These are phyloP conservation scores for Colletotrichum zoysiae DNA, from an alignment of 2,329 filamentous ascomycete genomes.

Conservation along the genomic window DNA sequence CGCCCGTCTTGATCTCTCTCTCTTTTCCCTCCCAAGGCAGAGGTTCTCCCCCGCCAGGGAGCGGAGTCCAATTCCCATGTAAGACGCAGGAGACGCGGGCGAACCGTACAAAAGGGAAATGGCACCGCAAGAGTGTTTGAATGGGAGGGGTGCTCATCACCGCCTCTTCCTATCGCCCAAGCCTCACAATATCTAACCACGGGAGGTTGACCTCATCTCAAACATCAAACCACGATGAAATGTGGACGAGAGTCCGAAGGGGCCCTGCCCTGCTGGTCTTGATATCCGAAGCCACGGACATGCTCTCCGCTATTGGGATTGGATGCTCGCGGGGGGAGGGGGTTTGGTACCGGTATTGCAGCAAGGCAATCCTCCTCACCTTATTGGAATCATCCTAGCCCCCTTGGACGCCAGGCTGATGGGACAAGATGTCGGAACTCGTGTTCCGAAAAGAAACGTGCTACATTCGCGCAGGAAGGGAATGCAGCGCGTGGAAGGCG, in stretches of 20 bases:
- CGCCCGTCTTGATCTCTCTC: conserved; percentile 19
- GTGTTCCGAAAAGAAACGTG: conserved; percentile 26
- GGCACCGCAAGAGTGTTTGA: not conserved
- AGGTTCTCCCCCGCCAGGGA: conserved; percentile 12
- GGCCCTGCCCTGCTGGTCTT: not conserved
- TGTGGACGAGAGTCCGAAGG: conserved; percentile 2
- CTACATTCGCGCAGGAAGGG: conserved; percentile 1
- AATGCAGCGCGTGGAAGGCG: conserved; percentile 10
- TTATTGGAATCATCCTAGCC: not conserved
- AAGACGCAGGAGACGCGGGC: conserved; percentile 8
- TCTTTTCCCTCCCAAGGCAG: not conserved
- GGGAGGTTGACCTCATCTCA: conserved; percentile 10
- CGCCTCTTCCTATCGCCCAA: conserved; percentile 7
- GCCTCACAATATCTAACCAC: not conserved
- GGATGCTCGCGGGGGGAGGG: not conserved
- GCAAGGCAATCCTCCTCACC: conserved; percentile 15
- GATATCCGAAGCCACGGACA: not conserved
- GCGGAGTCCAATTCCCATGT: not conserved
- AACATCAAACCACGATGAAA: not conserved
- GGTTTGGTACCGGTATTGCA: not conserved
- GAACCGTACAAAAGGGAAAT: conserved; percentile 8
- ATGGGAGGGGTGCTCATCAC: not conserved
- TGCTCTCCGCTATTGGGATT: conserved; percentile 9
- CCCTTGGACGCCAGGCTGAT: conserved; percentile 19
- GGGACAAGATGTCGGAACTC: conserved; percentile 28